Conservation (phyloP, 179 eudicot species). For the Actinidia arguta region DNA sequence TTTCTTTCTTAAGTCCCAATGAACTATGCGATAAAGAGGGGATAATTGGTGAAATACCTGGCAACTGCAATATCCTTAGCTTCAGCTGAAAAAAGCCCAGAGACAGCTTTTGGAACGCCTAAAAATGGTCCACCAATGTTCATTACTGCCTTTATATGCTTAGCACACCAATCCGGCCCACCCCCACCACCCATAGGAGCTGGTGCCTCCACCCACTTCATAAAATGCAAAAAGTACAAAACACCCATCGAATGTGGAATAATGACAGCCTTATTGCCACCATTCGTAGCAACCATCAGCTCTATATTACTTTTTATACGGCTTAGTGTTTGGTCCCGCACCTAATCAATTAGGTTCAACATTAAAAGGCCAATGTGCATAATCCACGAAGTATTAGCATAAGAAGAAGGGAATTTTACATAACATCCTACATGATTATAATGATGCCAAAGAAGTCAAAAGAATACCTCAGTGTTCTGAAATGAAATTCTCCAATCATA, state of each 20-base stretch:
- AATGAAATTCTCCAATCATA: conserved; percentile 97
- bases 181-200: conserved; percentile 99
- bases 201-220: conserved; percentile 99
- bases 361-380: not conserved
- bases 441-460: conserved; percentile 2
- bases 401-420: not conserved
- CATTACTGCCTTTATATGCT: conserved; percentile 91
- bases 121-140: conserved; percentile 97
- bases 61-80: conserved; percentile 96
- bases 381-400: not conserved
- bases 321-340: conserved; percentile 90
- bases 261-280: conserved; percentile 91
- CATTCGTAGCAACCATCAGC: conserved; percentile 92
- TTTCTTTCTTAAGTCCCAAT: not conserved
- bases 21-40: not conserved
- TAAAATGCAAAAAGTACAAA: conserved; percentile 89
- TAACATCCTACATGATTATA: conserved; percentile 10
- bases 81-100: conserved; percentile 97
- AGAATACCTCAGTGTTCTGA: conserved; percentile 91
- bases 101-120: conserved; percentile 95
- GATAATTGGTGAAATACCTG: conserved; percentile 51
- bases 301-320: conserved; percentile 91
- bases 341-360: conserved; percentile 47
- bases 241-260: conserved; percentile 99
- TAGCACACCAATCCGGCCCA: conserved; percentile 93